Base-by-base conservation (phyloP, 2,329 filamentous ascomycete genomes). In the Colletotrichum horii region DNA sequence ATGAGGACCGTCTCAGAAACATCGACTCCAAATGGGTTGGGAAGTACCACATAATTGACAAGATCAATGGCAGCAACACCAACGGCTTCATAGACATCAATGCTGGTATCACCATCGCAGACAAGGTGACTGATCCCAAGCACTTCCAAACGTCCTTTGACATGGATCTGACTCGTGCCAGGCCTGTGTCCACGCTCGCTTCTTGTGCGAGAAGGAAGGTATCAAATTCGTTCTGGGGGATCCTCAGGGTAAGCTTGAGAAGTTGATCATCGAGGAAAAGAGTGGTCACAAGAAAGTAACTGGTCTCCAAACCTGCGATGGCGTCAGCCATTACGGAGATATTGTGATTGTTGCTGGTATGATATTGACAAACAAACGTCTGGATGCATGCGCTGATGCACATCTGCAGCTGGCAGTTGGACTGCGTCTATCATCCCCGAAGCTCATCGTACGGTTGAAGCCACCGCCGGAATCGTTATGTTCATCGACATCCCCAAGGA, bases 381-480 rank as follows among this genome's bases (percentile, higher is more conserved):
- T 26, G n/a, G 52, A 22, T 26, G 22, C n/a, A 56, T 8, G n/a
- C 52, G 24, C 52, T 56, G 6, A 56, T 26, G 4, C 52, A 22
- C 4, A 56, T 16, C 12, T 26, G 9, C 24, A 56, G 52, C 52
- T 56, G 82, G 82, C n/a, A 77, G 78, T 22, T 83, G 81, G 81
- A 80, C 81, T 24, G 76, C 82, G 12, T 77, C 79, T 6, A 67
- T 83, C 48, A 66, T 83, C 55, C 81, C 82, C 4, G 79, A 82
- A 56, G 76, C 79, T 11, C 71, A 80, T 36, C 76, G 70, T 2
- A 76, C 83, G 1, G 79, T 83, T 11, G 85, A 87, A 77, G 81
- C 85, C 1, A 86, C 85, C 22, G 82, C 80, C 30, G 84, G 85
- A 16, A 83, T 80, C 15, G 80, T 87, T 15, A 77, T 83, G 32